Percentiles rank a stretch among this genome's conserved stretches.
Evolutionary conservation across 371 early-diverging fungal genomes (phyloP).

Genomic region (Lichtheimia hyalospora): DNA sequence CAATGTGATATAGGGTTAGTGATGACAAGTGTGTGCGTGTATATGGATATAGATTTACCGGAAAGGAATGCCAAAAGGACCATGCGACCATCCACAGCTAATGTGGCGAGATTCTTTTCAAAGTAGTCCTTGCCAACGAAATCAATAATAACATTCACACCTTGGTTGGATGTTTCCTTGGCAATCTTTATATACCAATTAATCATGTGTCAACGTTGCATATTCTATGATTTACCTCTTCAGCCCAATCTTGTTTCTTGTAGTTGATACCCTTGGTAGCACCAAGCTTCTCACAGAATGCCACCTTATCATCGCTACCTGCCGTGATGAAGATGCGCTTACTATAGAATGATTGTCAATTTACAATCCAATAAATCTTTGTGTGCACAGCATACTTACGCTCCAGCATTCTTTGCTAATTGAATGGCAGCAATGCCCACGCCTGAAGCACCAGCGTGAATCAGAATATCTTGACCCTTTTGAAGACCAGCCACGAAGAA

Average conservation of each 20-base stretch:
- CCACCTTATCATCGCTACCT: constrained; percentile 65
- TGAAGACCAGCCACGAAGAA: constrained; percentile 58
- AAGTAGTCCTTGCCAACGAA: constrained; percentile 73
- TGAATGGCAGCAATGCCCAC: constrained; percentile 81
- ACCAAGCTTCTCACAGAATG: constrained; percentile 66
- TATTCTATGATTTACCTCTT: constrained; percentile 46
- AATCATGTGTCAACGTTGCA: background rate
- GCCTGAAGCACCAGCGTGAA: constrained; percentile 82
- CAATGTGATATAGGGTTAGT: background rate
- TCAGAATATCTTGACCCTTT: constrained; percentile 65
- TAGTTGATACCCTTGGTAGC: constrained; percentile 78
- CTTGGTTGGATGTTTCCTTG: constrained; percentile 56
- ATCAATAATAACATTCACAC: constrained; percentile 76
- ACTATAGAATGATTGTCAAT: constrained; percentile 17
- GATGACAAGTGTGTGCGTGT: background rate
- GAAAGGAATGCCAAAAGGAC: constrained; percentile 69
- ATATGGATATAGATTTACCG: constrained; percentile 25
- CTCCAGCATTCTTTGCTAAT: constrained; percentile 64
- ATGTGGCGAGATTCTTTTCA: constrained; percentile 56
- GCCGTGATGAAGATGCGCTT: constrained; percentile 69
- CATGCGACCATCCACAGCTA: constrained; percentile 76
- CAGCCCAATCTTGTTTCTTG: constrained; percentile 61
- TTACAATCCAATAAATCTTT: too few species aligned
- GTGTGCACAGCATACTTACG: constrained; percentile 55
- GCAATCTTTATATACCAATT: constrained; percentile 34